These are phyloP conservation scores for Mycena rosella DNA, from an alignment of 768 basidiomycete species.

Conservation along the genomic window DNA sequence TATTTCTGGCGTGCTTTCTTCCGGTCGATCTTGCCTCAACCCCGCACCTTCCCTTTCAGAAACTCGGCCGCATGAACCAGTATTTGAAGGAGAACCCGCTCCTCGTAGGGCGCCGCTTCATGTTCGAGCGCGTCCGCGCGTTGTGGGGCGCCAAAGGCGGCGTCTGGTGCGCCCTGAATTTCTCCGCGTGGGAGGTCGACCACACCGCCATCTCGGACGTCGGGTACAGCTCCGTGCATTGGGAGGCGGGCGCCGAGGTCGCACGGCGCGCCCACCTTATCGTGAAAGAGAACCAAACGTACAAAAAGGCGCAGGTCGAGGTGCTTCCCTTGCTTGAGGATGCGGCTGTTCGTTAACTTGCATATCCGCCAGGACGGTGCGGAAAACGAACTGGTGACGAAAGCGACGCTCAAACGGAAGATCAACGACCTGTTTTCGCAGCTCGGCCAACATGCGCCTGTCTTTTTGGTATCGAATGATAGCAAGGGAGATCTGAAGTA, in stretches of 20 bases:
- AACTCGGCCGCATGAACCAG: constrained; percentile 56
- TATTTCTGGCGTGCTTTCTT: neutral
- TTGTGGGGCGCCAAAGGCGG: constrained; percentile 62
- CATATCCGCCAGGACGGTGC: constrained; percentile 55
- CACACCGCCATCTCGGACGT: constrained; percentile 69
- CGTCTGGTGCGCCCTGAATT: constrained; percentile 68
- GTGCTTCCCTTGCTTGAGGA: neutral
- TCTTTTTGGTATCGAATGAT: constrained; percentile 73
- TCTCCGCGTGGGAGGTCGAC: constrained; percentile 68
- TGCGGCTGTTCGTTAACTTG: neutral
- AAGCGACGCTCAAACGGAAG: constrained; percentile 54
- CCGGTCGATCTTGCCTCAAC: neutral
- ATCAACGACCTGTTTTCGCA: constrained; percentile 53
- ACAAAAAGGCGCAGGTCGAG: constrained; percentile 38
- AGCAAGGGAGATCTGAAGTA: constrained; percentile 68
- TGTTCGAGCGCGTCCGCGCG: constrained; percentile 65
- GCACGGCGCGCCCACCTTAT: constrained; percentile 61
- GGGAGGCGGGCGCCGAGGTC: constrained; percentile 55
- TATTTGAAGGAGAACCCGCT: constrained; percentile 60
- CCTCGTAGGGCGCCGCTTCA: constrained; percentile 59
- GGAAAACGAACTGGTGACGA: constrained; percentile 54
- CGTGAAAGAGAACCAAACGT: constrained; percentile 58
- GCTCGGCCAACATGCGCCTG: constrained; percentile 52
- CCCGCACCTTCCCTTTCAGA: constrained; percentile 54
- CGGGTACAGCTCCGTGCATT: constrained; percentile 63